A percentile compares a stretch with the other conserved stretches of the same genome.
These are phyloP conservation scores for Lentinula sp. DNA, from an alignment of 768 basidiomycete species.

Conservation along the genomic window DNA sequence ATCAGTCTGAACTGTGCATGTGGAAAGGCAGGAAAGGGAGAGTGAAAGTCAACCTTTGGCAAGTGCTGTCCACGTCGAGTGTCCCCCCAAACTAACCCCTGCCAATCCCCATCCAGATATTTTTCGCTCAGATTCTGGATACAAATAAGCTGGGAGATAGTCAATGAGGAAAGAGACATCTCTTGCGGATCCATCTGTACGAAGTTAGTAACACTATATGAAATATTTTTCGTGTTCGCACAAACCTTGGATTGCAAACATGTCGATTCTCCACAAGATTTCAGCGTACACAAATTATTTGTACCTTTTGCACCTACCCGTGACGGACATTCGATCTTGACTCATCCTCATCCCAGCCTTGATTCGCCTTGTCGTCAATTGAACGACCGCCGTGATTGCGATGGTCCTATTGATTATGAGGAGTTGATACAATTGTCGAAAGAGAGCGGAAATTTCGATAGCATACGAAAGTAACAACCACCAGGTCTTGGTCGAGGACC, in stretches of 20 bases:
- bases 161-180: constrained; percentile 83
- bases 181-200: constrained; percentile 54
- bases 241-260: constrained; percentile 41
- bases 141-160: constrained; percentile 68
- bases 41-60: constrained; percentile 27
- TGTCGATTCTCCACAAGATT: constrained; percentile 29
- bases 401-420: constrained; percentile 30
- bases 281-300: not conserved
- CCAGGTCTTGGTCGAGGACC: constrained; percentile 16
- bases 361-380: constrained; percentile 25
- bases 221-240: not conserved
- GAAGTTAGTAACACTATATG: not conserved
- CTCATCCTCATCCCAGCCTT: constrained; percentile 25
- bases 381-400: constrained; percentile 38
- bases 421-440: not conserved
- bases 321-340: constrained; percentile 28
- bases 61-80: constrained; percentile 73
- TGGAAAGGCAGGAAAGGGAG: not conserved
- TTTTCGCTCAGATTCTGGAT: constrained; percentile 53
- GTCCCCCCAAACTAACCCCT: constrained; percentile 81
- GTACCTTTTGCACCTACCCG: constrained; percentile 25
- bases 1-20: not conserved
- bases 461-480: constrained; percentile 34
- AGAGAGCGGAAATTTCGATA: not conserved
- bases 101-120: constrained; percentile 67